phyloP scores from a whole-genome alignment of 176 grass and related monocot genomes.

The Oryza rufipogon region DNA sequence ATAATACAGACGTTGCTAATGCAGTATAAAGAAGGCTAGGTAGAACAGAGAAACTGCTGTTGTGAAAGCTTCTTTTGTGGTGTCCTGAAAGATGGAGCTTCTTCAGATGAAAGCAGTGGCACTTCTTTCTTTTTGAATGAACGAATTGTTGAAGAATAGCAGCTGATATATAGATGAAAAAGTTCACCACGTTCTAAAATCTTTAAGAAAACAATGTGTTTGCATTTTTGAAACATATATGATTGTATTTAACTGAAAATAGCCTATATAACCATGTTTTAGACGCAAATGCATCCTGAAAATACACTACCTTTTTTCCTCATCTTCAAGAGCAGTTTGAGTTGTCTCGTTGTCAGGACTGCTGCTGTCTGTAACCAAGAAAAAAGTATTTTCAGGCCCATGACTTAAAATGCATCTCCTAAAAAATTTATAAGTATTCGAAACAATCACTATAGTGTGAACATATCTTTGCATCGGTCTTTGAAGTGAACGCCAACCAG shows the following conservation, averaged over 20 bases:
- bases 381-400: constrained; percentile 20
- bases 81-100: not conserved
- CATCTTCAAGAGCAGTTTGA: constrained; percentile 56
- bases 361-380: constrained; percentile 38
- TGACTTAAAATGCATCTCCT: not conserved
- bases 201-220: not conserved
- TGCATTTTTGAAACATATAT: not conserved
- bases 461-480: constrained; percentile 63
- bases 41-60: not conserved
- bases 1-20: not conserved
- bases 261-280: constrained; percentile 16
- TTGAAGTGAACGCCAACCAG: constrained; percentile 88
- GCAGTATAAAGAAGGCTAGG: not conserved
- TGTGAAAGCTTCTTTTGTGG: not conserved
- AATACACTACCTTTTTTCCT: constrained; percentile 49
- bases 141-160: not conserved
- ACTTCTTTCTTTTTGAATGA: not conserved
- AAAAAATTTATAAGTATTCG: constrained; percentile 13
- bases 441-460: constrained; percentile 12
- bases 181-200: not conserved
- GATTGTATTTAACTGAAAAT: not conserved
- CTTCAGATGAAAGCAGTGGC: not conserved
- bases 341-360: constrained; percentile 47
- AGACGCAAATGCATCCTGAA: constrained; percentile 8
- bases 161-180: not conserved